Base-by-base conservation (phyloP, 768 basidiomycete species). In the Tephrocybe sp. region DNA sequence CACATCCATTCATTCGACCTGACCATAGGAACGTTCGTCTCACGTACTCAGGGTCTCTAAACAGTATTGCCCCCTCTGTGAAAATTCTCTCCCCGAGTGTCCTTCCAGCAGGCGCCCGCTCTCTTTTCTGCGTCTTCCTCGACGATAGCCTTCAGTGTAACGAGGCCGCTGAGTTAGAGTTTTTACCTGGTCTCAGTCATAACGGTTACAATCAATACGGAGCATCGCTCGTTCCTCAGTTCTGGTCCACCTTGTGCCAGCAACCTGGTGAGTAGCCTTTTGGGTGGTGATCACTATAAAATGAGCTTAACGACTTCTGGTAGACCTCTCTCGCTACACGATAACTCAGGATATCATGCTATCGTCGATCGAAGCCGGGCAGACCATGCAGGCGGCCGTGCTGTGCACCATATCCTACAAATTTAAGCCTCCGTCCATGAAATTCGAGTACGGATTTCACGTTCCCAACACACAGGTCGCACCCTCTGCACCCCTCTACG, bases 191-290 rank as follows among this genome's bases (percentile, higher is more conserved):
- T 23, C 21, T 44, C 12, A 34, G 50, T 23, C 18, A 14, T 18
- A 54, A 44, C 4, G 46, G 52, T 12, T 24, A 26, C 11, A 33
- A 32, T 17, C 53, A 40, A 30, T 64, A 64, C 48, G 50, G 53
- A 28, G 56, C 60, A 4, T 46, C 48, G 12, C 37, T 68, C 25
- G 52, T 67, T 20, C 67, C 67, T 25, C 36, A 45, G 15, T 65
- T 55, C 28, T 68, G 67, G 67, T 40, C 32, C 4, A 57, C 52
- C 2, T n/a, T 68, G n/a, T 61, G 62, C 41, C 54, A 62, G 12
- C 51, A 38, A 4, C 36, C 44, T 36, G 58, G 66, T 63, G 41
- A 48, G 62, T 57, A 20, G 20, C 20, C 4, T 4, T 4, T 12
- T 1, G 5, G 21, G 23, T 4, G 12, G 24, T 47, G 34, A 24